A percentile compares a stretch with the other conserved stretches of the same genome.
Evolutionary conservation across 2,329 filamentous ascomycete species (phyloP).

Genomic region (Myriosclerotinia duriaeana): DNA sequence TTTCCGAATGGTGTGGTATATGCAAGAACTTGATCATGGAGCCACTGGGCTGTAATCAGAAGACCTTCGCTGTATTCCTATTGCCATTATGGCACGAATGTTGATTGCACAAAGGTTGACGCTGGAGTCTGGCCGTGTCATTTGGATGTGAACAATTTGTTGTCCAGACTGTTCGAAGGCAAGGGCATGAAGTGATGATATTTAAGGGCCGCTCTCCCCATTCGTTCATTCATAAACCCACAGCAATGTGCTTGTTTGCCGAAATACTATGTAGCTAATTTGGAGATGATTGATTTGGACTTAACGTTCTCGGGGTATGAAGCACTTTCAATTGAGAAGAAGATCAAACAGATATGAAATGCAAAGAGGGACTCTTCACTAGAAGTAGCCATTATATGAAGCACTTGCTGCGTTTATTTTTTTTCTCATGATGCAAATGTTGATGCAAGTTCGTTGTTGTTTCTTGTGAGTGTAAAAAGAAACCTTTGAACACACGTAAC

Average conservation of each 20-base stretch:
- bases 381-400: background rate
- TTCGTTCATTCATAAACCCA: background rate
- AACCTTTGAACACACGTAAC: too few relatives aligned
- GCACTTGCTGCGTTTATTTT: background rate
- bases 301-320: background rate
- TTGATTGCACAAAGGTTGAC: background rate
- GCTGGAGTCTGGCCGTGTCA: background rate
- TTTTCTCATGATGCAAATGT: background rate
- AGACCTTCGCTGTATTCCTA: background rate
- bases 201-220: background rate
- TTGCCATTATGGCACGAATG: background rate
- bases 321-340: background rate
- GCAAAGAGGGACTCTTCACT: background rate
- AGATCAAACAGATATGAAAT: background rate
- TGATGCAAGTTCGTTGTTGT: too few relatives aligned
- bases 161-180: background rate
- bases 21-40: background rate
- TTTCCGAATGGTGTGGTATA: background rate
- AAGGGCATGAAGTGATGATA: background rate
- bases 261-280: background rate
- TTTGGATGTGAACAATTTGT: background rate
- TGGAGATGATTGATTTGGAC: background rate
- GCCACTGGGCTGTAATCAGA: background rate
- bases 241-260: background rate
- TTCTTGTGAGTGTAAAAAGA: too few relatives aligned